Conservation (phyloP, 345 rosid genomes). For the Lepidium africanum region DNA sequence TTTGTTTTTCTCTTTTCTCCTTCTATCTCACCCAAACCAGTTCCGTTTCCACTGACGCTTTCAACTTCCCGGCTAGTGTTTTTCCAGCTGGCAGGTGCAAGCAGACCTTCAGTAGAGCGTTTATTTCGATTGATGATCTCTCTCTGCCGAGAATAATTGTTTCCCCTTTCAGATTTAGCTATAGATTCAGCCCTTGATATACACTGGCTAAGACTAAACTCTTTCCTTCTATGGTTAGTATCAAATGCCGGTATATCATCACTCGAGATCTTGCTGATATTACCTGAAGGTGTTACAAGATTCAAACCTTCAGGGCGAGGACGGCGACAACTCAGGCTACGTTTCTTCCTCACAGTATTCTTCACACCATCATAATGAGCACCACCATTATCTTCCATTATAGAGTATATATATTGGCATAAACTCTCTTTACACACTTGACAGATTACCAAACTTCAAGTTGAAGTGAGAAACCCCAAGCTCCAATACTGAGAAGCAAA, state of each 20-base stretch:
- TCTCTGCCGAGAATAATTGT: slow-evolving; percentile 33
- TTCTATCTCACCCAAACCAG: slow-evolving; percentile 33
- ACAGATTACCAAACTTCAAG: neutral
- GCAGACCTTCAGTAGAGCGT: slow-evolving; percentile 67
- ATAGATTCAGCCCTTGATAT: slow-evolving; percentile 41
- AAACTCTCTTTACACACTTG: neutral
- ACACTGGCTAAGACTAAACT: slow-evolving; percentile 62
- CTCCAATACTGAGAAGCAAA: neutral
- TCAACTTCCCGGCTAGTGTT: slow-evolving; percentile 29
- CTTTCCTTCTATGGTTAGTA: slow-evolving; percentile 48
- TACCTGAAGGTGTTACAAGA: slow-evolving; percentile 33
- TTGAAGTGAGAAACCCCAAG: neutral
- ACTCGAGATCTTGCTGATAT: slow-evolving; percentile 49
- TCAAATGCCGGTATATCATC: slow-evolving; percentile 53
- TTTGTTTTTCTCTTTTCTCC: slow-evolving; percentile 59
- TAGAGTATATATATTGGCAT: neutral
- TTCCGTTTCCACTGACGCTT: slow-evolving; percentile 36
- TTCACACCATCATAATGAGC: slow-evolving; percentile 31
- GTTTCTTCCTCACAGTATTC: slow-evolving; percentile 57
- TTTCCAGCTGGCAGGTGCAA: slow-evolving; percentile 71
- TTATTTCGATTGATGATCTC: slow-evolving; percentile 27
- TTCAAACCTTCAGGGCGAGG: slow-evolving; percentile 49
- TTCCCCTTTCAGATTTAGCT: slow-evolving; percentile 28
- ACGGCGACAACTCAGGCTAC: slow-evolving; percentile 58
- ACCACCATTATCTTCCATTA: slow-evolving; percentile 51